Conservation (phyloP, 345 rosid genomes). For the Ceriops zippeliana region DNA sequence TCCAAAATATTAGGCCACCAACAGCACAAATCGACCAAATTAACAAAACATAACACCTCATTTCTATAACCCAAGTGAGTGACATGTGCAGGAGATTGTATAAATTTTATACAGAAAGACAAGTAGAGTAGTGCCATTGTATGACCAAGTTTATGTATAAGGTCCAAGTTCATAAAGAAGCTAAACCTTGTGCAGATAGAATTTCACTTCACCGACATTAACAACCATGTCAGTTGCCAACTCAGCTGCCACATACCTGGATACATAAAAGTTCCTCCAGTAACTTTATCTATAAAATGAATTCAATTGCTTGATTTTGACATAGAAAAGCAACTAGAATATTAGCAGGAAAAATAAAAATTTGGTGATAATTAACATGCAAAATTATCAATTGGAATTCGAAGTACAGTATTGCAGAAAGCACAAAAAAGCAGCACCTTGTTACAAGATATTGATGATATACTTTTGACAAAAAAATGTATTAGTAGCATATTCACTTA, state of each 20-base stretch:
- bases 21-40: not conserved
- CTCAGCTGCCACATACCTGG: constrained; percentile 64
- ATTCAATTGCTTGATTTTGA: not conserved
- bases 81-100: too few relatives aligned
- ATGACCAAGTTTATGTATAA: not conserved
- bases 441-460: too few relatives aligned
- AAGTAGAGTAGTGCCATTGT: too few relatives aligned
- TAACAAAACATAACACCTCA: not conserved
- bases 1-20: constrained; percentile 7
- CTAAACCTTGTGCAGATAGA: constrained; percentile 70
- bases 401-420: too few relatives aligned
- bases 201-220: constrained; percentile 50
- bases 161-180: constrained; percentile 11
- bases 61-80: not conserved
- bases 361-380: too few relatives aligned
- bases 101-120: too few relatives aligned
- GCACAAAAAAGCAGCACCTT: too few relatives aligned
- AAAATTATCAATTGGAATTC: too few relatives aligned
- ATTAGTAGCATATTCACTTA: too few relatives aligned
- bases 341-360: too few relatives aligned
- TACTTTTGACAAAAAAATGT: too few relatives aligned
- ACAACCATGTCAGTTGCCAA: constrained; percentile 56
- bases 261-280: constrained; percentile 7
- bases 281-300: not conserved
- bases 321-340: too few relatives aligned